phyloP scores from a whole-genome alignment of 2,329 filamentous ascomycete genomes.

The Mycocentrospora acerina region DNA sequence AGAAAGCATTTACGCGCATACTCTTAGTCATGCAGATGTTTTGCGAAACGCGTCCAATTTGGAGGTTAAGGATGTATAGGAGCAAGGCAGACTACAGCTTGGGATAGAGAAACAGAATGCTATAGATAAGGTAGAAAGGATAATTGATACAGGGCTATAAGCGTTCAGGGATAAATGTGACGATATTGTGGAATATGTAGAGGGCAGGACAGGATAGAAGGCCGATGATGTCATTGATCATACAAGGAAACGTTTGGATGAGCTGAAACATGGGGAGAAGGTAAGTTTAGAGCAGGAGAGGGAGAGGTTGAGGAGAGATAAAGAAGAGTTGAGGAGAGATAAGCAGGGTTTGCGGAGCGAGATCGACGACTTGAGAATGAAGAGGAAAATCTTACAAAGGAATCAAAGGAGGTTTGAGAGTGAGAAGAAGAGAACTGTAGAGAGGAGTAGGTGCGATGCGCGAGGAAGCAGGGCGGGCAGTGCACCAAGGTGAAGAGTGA shows the following conservation, averaged over 20 bases:
- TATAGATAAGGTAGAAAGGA: background rate
- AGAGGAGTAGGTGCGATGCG: too few relatives aligned
- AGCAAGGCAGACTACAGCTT: slow-evolving; percentile 5
- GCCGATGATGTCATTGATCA: background rate
- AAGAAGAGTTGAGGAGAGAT: background rate
- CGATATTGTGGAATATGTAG: background rate
- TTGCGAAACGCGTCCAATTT: slow-evolving; percentile 6
- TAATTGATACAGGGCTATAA: background rate
- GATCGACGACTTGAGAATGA: background rate
- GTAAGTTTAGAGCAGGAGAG: background rate
- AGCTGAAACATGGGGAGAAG: background rate
- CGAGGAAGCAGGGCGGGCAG: too few relatives aligned
- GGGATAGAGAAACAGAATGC: background rate
- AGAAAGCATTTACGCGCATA: slow-evolving; percentile 4
- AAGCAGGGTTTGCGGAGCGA: background rate
- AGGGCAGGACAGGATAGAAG: background rate
- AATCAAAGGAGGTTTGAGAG: too few relatives aligned
- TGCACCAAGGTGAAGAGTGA: too few relatives aligned
- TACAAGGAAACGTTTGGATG: background rate
- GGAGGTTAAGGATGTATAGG: slow-evolving; percentile 10
- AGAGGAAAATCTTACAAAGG: background rate
- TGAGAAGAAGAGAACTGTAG: too few relatives aligned
- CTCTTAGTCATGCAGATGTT: slow-evolving; percentile 7
- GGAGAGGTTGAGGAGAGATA: background rate
- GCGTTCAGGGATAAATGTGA: slow-evolving; percentile 1